These are phyloP conservation scores for Liriodendron chinense DNA, from an alignment of 164 flowering plant species.

Conservation along the genomic window DNA sequence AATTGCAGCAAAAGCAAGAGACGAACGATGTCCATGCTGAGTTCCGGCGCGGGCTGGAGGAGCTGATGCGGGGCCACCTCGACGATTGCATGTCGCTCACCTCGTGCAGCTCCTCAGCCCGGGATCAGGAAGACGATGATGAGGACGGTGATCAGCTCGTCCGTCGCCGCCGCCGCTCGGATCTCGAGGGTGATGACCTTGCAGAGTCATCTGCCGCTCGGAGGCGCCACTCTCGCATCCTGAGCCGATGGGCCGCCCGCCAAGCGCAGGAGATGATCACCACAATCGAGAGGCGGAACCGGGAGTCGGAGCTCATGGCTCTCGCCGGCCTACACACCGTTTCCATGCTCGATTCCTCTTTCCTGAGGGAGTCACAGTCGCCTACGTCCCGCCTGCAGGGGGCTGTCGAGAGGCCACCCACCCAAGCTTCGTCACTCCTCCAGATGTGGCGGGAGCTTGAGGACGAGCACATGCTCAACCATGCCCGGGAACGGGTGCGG, in stretches of 20 bases:
- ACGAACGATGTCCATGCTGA: conserved; percentile 50
- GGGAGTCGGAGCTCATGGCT: conserved; percentile 92
- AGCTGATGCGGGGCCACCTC: conserved; percentile 76
- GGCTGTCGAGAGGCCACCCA: conserved; percentile 68
- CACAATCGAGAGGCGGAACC: conserved; percentile 88
- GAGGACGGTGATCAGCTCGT: conserved; percentile 81
- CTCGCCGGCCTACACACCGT: conserved; percentile 86
- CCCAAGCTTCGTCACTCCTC: conserved; percentile 76
- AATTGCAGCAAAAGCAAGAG: conserved; percentile 78
- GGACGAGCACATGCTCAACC: conserved; percentile 75
- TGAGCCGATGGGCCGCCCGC: conserved; percentile 92
- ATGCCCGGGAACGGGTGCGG: conserved; percentile 72
- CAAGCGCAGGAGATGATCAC: conserved; percentile 99
- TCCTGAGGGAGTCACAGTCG: conserved; percentile 82
- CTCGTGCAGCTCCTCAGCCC: conserved; percentile 59
- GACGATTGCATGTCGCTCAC: conserved; percentile 80
- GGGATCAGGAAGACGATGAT: conserved; percentile 65
- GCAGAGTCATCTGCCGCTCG: conserved; percentile 95
- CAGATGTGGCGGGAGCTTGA: conserved; percentile 99
- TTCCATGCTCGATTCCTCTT: conserved; percentile 65
- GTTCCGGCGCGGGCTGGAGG: conserved; percentile 81
- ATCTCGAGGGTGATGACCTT: conserved; percentile 90
- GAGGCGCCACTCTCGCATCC: conserved; percentile 77
- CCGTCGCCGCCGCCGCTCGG: conserved; percentile 78
- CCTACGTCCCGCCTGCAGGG: conserved; percentile 75